These are phyloP conservation scores for Massarina eburnea DNA, from an alignment of 2,329 filamentous ascomycete genomes.

Conservation along the genomic window DNA sequence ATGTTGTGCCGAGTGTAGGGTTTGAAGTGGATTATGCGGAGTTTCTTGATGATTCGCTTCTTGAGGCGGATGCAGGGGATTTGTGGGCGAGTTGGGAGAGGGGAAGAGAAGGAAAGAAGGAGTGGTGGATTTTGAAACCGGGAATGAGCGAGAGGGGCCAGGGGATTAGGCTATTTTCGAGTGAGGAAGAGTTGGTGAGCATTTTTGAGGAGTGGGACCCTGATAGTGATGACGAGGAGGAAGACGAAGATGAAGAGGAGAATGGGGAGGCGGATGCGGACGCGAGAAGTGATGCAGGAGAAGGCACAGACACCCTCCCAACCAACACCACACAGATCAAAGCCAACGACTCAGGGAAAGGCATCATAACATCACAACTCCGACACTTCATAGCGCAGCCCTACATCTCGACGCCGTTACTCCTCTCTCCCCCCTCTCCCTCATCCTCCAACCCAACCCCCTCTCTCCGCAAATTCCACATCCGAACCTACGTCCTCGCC, in stretches of 20 bases:
- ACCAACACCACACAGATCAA: constrained; percentile 39
- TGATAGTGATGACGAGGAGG: constrained; percentile 65
- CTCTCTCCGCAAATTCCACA: constrained; percentile 80
- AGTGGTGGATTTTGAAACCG: constrained; percentile 99
- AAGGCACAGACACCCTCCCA: constrained; percentile 19
- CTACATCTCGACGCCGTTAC: constrained; percentile 86
- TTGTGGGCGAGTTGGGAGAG: constrained; percentile 73
- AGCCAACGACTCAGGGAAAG: constrained; percentile 44
- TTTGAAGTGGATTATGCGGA: constrained; percentile 97
- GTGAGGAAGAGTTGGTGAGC: constrained; percentile 75
- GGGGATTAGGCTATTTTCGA: constrained; percentile 86
- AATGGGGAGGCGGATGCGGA: constrained; percentile 24
- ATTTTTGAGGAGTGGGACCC: constrained; percentile 94
- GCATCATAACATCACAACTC: constrained; percentile 83
- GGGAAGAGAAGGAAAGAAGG: constrained; percentile 48
- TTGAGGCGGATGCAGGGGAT: constrained; percentile 89
- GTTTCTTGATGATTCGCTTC: constrained; percentile 90
- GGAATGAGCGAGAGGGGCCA: constrained; percentile 97
- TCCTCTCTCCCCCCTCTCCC: constrained; percentile 55
- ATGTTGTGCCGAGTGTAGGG: constrained; percentile 76
- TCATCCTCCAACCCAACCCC: background rate
- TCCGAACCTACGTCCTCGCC: constrained; percentile 86
- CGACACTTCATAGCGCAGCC: constrained; percentile 95
- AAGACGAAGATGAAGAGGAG: constrained; percentile 46
- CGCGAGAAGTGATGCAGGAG: constrained; percentile 24